Percentiles rank a stretch among this genome's conserved stretches.
Conservation (phyloP, 768 basidiomycete genomes). For the Hygrophoropsis aurantiaca region DNA sequence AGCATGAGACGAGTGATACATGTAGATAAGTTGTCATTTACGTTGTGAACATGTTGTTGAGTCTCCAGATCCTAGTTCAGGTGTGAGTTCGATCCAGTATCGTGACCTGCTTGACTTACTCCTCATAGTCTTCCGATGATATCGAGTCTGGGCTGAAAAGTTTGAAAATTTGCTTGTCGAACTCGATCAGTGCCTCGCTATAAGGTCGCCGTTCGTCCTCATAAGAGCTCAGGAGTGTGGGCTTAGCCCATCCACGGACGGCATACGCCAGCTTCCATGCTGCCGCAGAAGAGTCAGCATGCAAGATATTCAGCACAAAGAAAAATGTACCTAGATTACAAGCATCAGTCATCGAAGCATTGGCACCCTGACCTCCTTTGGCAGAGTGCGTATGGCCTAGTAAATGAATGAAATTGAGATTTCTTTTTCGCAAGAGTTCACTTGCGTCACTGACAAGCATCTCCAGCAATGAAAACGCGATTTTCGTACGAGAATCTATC, state of each 20-base stretch:
- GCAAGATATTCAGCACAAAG: background rate
- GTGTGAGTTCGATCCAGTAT: conserved; percentile 2
- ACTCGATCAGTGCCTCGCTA: conserved; percentile 18
- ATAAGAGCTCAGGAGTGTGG: conserved; percentile 24
- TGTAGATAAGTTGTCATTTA: background rate
- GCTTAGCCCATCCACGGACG: conserved; percentile 21
- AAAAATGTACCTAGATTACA: conserved; percentile 19
- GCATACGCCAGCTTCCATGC: conserved; percentile 24
- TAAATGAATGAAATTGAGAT: background rate
- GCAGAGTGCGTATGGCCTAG: conserved; percentile 25
- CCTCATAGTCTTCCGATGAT: conserved; percentile 4
- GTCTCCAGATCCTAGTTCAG: background rate
- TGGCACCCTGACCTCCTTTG: conserved; percentile 27
- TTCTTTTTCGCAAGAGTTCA: background rate
- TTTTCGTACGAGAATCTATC: conserved; percentile 12
- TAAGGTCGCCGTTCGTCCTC: conserved; percentile 23
- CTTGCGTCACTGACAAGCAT: conserved; percentile 10
- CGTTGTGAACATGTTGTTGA: conserved; percentile 14
- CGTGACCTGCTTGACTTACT: background rate
- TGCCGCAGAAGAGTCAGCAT: background rate
- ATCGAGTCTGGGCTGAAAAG: background rate
- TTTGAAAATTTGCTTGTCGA: conserved; percentile 18
- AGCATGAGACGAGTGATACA: background rate
- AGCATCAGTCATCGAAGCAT: conserved; percentile 21
- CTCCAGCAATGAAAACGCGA: conserved; percentile 21